Evolutionary conservation across 495 filamentous ascomycete genomes (phyloP), one percentile per base, ranked within the genome.

Genomic region (Patellaria atrata): DNA sequence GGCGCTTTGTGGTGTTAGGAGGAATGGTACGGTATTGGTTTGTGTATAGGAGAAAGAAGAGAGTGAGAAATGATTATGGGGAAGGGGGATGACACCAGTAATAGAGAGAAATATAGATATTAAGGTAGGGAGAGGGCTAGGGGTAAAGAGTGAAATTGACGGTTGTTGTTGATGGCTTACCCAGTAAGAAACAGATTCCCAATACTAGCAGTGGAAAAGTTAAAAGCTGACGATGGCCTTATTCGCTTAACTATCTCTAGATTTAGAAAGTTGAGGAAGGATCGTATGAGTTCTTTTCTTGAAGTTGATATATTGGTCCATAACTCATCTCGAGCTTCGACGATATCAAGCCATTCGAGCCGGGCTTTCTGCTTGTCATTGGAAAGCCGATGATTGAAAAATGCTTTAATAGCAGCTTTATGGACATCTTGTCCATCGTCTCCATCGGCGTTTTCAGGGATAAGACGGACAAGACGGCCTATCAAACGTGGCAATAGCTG

Each of bases 111-210:
- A 32, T 17, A n/a, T 11, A 19, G n/a, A n/a, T 4, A 15, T 20
- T 73, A 5, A 89, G 67, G 3, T n/a, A 89, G 65, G 50, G 83
- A 89, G 35, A 91, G 83, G 23, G 78, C 80, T n/a, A n/a, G n/a
- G n/a, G 25, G n/a, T 15, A 19, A 37, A 28, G 6, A 7, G 18
- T 36, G 33, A 27, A 27, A 28, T 15, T 4, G 5, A 36, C 30
- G 13, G 5, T 5, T 6, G 10, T 22, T 22, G 7, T n/a, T 22
- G 3, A 73, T 75, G 48, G 85, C 83, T 79, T 80, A 16, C 83
- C 70, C 76, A 6, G 89, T 93, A 33, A 96, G 58, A 56, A 96
- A 96, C 19, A 96, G 58, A 53, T 96, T 96, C 13, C 87, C 87
- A n/a, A 93, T 77, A 33, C 78, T 82, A 6, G 87, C 89, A 18